Conservation (phyloP, 805 yeast genomes). For the Torulaspora indica region DNA sequence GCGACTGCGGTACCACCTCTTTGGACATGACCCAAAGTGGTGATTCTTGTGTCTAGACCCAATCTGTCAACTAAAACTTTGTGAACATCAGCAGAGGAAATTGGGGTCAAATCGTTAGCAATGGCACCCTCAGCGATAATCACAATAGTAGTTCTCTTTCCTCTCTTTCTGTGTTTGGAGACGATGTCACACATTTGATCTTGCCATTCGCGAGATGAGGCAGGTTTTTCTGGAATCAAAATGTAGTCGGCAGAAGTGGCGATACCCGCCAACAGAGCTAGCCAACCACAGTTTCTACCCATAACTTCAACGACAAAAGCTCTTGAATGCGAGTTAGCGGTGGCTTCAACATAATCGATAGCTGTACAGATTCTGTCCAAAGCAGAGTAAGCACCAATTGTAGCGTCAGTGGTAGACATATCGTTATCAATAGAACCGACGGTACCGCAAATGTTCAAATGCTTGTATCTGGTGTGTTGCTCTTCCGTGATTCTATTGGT, state of each 20-base stretch:
- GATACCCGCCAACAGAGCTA: constrained; percentile 75
- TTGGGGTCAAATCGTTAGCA: constrained; percentile 60
- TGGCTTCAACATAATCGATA: constrained; percentile 75
- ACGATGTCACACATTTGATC: constrained; percentile 62
- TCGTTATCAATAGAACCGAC: constrained; percentile 80
- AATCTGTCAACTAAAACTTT: constrained; percentile 57
- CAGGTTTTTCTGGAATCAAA: constrained; percentile 76
- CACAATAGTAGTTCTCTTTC: constrained; percentile 73
- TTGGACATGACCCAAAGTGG: constrained; percentile 76
- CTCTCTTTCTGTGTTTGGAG: constrained; percentile 59
- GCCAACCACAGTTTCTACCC: constrained; percentile 92
- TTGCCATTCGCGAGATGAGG: constrained; percentile 58
- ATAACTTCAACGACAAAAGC: constrained; percentile 82
- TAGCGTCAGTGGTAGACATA: constrained; percentile 70
- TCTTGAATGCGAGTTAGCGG: constrained; percentile 77
- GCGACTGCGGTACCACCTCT: constrained; percentile 83
- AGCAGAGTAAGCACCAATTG: constrained; percentile 71
- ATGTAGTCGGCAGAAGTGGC: constrained; percentile 77
- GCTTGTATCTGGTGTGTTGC: constrained; percentile 44
- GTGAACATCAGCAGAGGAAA: constrained; percentile 60
- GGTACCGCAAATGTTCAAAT: constrained; percentile 61
- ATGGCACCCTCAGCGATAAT: constrained; percentile 85
- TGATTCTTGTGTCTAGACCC: constrained; percentile 72
- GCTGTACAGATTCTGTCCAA: constrained; percentile 64
- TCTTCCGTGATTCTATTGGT: constrained; percentile 42